A percentile compares a stretch with the other conserved stretches of the same genome.
phyloP scores from a whole-genome alignment of 768 basidiomycete genomes.

The Lactifluus echinatus region DNA sequence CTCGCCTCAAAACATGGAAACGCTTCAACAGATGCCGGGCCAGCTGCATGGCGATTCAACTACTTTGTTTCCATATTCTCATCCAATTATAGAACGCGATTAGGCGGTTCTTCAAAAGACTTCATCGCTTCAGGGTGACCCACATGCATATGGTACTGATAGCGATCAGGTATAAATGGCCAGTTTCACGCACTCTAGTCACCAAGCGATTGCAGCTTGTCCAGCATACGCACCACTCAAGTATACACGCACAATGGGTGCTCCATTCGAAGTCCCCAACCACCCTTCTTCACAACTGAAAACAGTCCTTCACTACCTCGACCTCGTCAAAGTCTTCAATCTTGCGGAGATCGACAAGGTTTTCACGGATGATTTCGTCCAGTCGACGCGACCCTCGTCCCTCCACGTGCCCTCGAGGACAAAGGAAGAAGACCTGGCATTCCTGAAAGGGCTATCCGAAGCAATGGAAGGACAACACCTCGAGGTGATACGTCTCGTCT shows the following conservation, averaged over 20 bases:
- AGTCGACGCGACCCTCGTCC: not conserved
- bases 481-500: not conserved
- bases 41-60: not conserved
- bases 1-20: not conserved
- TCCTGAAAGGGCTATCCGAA: not conserved
- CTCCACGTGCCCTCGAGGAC: not conserved
- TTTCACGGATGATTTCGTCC: conserved; percentile 7
- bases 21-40: not conserved
- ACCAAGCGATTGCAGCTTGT: not conserved
- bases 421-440: conserved; percentile 5
- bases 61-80: not conserved
- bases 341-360: not conserved
- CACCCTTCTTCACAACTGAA: not conserved
- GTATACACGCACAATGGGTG: not conserved
- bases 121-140: not conserved
- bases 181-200: not conserved
- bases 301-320: conserved; percentile 1
- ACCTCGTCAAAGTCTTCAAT: not conserved
- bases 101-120: not conserved
- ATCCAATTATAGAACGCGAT: not conserved
- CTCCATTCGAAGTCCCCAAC: not conserved
- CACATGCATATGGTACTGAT: not conserved
- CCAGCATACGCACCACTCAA: not conserved
- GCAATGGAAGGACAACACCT: not conserved
- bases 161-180: not conserved